These are phyloP conservation scores for Phytomonas francai DNA, from an alignment of 208 protist genomes.

Conservation along the genomic window DNA sequence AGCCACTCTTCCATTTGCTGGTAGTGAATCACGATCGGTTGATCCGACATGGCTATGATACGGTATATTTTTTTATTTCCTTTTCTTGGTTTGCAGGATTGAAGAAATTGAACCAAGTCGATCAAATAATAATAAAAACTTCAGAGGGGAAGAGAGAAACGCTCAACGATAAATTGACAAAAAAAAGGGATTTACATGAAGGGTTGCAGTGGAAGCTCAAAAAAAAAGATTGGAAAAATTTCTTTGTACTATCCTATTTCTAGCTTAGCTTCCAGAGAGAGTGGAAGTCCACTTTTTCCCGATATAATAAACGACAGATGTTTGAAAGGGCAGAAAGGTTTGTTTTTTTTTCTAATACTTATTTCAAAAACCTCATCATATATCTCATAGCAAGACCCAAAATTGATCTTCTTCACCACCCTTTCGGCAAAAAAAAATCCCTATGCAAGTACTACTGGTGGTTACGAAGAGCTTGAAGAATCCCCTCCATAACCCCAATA, in stretches of 20 bases:
- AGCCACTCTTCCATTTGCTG: conserved; percentile 82
- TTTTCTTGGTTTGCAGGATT: conserved; percentile 1
- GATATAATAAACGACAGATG: neutral
- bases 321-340: neutral
- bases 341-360: neutral
- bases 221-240: neutral
- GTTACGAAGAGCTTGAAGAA: conserved; percentile 60
- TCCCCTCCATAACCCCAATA: conserved; percentile 62
- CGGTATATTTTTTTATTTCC: neutral
- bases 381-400: neutral
- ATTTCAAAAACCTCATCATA: neutral
- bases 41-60: conserved; percentile 28
- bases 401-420: neutral
- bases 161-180: neutral
- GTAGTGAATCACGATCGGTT: conserved; percentile 62
- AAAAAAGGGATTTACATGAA: conserved; percentile 1
- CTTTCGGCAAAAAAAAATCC: neutral
- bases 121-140: neutral
- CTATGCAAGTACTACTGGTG: conserved; percentile 15
- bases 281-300: neutral
- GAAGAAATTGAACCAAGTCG: neutral
- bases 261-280: neutral
- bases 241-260: neutral
- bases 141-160: conserved; percentile 1
- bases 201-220: neutral